A percentile compares a stretch with the other conserved stretches of the same genome.
Evolutionary conservation across 345 rosid genomes (phyloP).

Genomic region (Linum tenue): DNA sequence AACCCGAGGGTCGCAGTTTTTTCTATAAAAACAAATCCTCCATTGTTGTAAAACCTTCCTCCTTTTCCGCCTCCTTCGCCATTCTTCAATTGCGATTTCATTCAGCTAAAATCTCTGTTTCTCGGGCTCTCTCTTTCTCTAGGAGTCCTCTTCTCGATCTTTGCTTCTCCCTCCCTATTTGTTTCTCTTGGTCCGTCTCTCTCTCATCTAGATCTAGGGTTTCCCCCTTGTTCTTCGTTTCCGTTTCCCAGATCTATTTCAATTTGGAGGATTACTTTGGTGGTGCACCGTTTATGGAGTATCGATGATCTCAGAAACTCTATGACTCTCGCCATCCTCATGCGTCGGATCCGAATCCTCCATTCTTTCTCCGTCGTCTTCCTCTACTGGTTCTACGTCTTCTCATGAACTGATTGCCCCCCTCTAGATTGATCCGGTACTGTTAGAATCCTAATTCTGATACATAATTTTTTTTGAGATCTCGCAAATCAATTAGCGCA

Average conservation of each 20-base stretch:
- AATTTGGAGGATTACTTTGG: too few relatives aligned
- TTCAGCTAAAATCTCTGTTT: slow-evolving; percentile 22
- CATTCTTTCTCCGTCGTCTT: slow-evolving; percentile 48
- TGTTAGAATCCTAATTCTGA: background rate
- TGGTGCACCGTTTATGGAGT: background rate
- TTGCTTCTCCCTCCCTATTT: background rate
- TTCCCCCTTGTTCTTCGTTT: background rate
- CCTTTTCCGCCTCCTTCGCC: slow-evolving; percentile 9
- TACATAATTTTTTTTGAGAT: background rate
- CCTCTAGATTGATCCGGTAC: background rate
- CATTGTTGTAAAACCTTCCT: background rate
- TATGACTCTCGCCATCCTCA: slow-evolving; percentile 37
- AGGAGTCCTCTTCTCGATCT: background rate
- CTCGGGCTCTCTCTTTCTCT: background rate
- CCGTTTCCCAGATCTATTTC: background rate
- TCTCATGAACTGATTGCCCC: slow-evolving; percentile 20
- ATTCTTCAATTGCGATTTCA: background rate
- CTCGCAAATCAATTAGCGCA: background rate
- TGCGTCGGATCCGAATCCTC: slow-evolving; percentile 62
- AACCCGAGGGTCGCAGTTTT: background rate
- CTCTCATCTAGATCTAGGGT: slow-evolving; percentile 26
- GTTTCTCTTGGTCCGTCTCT: background rate
- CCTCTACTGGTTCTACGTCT: background rate
- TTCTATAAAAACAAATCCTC: slow-evolving; percentile 16
- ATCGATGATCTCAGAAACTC: slow-evolving; percentile 41